Conservation (phyloP, 495 filamentous ascomycete species). For the Amniculicola lignicola region DNA sequence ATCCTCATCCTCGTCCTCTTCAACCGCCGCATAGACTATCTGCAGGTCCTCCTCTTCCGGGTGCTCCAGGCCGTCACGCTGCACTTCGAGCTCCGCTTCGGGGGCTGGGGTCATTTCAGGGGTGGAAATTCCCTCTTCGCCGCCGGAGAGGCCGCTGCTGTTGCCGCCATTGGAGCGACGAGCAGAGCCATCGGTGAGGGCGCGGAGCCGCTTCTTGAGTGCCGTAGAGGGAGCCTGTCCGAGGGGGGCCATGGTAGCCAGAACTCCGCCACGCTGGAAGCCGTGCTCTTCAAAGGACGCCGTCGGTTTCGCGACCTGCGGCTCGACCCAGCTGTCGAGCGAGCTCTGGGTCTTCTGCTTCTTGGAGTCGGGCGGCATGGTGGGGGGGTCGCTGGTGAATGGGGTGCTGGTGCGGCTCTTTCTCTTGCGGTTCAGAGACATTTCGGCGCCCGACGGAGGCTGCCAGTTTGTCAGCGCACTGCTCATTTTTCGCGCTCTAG, state of each 20-base stretch:
- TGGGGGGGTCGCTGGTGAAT: slow-evolving; percentile 42
- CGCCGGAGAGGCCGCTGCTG: slow-evolving; percentile 12
- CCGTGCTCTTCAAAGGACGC: slow-evolving; percentile 70
- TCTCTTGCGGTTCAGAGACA: slow-evolving; percentile 30
- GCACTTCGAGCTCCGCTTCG: slow-evolving; percentile 27
- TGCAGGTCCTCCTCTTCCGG: slow-evolving; percentile 26
- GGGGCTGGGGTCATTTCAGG: slow-evolving; percentile 34
- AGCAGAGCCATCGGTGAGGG: slow-evolving; percentile 26
- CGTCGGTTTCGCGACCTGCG: slow-evolving; percentile 57
- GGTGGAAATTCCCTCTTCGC: slow-evolving; percentile 31
- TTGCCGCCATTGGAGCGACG: slow-evolving; percentile 2
- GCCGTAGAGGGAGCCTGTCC: slow-evolving; percentile 59
- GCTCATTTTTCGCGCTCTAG: background rate
- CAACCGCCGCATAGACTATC: slow-evolving; percentile 10
- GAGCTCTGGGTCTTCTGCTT: slow-evolving; percentile 40
- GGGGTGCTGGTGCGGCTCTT: slow-evolving; percentile 54
- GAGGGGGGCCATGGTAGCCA: slow-evolving; percentile 68
- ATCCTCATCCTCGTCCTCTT: slow-evolving; percentile 43
- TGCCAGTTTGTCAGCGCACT: slow-evolving; percentile 21
- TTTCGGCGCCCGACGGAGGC: slow-evolving; percentile 22
- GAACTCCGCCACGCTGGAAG: slow-evolving; percentile 58
- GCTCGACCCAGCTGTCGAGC: slow-evolving; percentile 68
- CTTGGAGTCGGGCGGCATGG: slow-evolving; percentile 32
- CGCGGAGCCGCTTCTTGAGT: slow-evolving; percentile 45
- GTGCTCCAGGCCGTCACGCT: slow-evolving; percentile 24